phyloP scores from a whole-genome alignment of 805 yeast species.

The Pichia sporocuriosa region DNA sequence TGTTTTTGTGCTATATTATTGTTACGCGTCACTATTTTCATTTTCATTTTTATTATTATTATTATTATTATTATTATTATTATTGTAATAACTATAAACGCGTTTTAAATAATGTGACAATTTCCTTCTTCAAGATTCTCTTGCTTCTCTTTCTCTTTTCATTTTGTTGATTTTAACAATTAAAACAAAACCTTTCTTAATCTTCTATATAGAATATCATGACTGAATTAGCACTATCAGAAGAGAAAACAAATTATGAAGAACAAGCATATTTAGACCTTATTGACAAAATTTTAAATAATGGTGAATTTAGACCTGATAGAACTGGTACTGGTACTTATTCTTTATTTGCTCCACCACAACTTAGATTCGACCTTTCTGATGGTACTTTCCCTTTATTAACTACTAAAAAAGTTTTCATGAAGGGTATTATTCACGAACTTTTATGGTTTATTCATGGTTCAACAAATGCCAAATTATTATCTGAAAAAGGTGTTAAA shows the following conservation, averaged over 20 bases:
- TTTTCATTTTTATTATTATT: too few relatives aligned
- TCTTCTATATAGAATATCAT: too few relatives aligned
- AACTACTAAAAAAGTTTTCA: slow-evolving; percentile 89
- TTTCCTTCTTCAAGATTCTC: too few relatives aligned
- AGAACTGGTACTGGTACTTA: slow-evolving; percentile 96
- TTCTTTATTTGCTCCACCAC: slow-evolving; percentile 93
- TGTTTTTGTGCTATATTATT: too few relatives aligned
- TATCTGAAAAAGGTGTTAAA: slow-evolving; percentile 80
- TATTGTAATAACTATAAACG: too few relatives aligned
- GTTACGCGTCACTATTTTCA: too few relatives aligned
- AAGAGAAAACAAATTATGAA: slow-evolving; percentile 31
- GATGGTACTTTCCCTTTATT: slow-evolving; percentile 76
- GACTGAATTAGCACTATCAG: too few relatives aligned
- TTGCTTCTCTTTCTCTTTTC: too few relatives aligned
- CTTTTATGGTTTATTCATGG: slow-evolving; percentile 91
- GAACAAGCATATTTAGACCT: slow-evolving; percentile 86
- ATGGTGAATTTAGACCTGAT: slow-evolving; percentile 91
- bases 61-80: too few relatives aligned
- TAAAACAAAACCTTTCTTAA: too few relatives aligned
- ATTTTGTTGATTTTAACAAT: too few relatives aligned
- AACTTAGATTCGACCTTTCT: slow-evolving; percentile 70
- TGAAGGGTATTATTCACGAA: slow-evolving; percentile 84
- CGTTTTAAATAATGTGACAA: too few relatives aligned
- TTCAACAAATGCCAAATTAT: slow-evolving; percentile 75
- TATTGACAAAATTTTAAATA: slow-evolving; percentile 64